Evolutionary conservation across 2,329 filamentous ascomycete genomes (phyloP), one percentile per base, ranked within the genome.

Genomic region (Elsinoe batatas): DNA sequence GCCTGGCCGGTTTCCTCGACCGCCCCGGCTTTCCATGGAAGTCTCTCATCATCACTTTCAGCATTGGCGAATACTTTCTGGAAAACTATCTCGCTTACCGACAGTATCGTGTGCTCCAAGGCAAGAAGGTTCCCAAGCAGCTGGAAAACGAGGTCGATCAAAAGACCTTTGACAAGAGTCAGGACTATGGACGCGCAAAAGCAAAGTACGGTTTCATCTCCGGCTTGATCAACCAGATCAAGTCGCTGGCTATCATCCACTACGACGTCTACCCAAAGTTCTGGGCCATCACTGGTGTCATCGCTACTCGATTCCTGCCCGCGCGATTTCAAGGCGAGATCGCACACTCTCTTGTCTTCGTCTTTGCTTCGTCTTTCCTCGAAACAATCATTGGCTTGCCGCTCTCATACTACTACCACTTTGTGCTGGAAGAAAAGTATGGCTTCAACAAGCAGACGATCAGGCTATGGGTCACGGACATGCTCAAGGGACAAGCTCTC

Each of bases 401-500:
- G 2, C 80, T 84, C 58, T 87, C 83, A 56, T 83, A 96, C 71
- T 98, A 97, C 77, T 84, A 91, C 74, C 93, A 89, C 11, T 98
- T 98, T 67, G 88, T 97, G 47, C 78, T 98, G 56, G 93, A 98
- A 72, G 91, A 96, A 74, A 87, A 89, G 68, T 98, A 95, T 65
- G 93, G 93, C 50, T 98, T 98, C 81, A 98, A 98, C 74, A 98
- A 98, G 76, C 90, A 95, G 78, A 97, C 93, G 0, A 76, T 89
- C 56, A 84, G 83, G 70, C 78, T 97, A 30, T 98, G 91, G 78
- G 68, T 96, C 54, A 87, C 82, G 64, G 93, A 98, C 69, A 83
- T 95, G 75, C 71, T 97, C 74, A 98, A 98, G 79, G 84, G 85
- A 32, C 90, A 95, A 70, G 78, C 88, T 63, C 80, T 98, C 58